These are phyloP conservation scores for Plasmodium gaboni DNA, from an alignment of 169 alveolate species.

Conservation along the genomic window DNA sequence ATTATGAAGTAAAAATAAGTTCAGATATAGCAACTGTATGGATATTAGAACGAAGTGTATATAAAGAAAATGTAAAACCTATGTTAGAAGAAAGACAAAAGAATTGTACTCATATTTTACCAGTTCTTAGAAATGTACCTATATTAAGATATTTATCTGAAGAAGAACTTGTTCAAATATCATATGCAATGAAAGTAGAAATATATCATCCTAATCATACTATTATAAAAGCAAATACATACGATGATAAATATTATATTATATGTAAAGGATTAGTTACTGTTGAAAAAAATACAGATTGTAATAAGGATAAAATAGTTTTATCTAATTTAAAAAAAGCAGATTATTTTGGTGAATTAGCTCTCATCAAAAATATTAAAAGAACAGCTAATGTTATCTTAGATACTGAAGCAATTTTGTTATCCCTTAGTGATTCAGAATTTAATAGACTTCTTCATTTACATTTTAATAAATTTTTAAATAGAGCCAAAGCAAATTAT, in stretches of 20 bases:
- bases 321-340: conserved; percentile 82
- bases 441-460: conserved; percentile 48
- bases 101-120: conserved; percentile 54
- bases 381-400: conserved; percentile 95
- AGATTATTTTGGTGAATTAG: conserved; percentile 98
- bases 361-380: conserved; percentile 93
- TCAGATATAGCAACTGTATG: conserved; percentile 52
- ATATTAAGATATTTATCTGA: conserved; percentile 59
- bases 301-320: conserved; percentile 43
- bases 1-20: conserved; percentile 69
- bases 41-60: conserved; percentile 37
- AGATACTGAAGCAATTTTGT: conserved; percentile 33
- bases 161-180: conserved; percentile 47
- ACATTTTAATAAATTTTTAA: conserved; percentile 65
- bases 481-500: conserved; percentile 74
- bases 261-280: conserved; percentile 75
- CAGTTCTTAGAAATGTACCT: conserved; percentile 62
- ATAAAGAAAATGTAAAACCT: conserved; percentile 33
- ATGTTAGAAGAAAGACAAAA: conserved; percentile 74
- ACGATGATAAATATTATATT: conserved; percentile 71
- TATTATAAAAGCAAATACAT: conserved; percentile 47
- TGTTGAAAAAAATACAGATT: conserved; percentile 58
- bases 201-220: conserved; percentile 68
- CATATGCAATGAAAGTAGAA: conserved; percentile 75
- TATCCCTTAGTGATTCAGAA: conserved; percentile 48